Evolutionary conservation across 2,329 filamentous ascomycete genomes (phyloP), one percentile per base, ranked within the genome.

Genomic region (Dactylellina drechsleri): DNA sequence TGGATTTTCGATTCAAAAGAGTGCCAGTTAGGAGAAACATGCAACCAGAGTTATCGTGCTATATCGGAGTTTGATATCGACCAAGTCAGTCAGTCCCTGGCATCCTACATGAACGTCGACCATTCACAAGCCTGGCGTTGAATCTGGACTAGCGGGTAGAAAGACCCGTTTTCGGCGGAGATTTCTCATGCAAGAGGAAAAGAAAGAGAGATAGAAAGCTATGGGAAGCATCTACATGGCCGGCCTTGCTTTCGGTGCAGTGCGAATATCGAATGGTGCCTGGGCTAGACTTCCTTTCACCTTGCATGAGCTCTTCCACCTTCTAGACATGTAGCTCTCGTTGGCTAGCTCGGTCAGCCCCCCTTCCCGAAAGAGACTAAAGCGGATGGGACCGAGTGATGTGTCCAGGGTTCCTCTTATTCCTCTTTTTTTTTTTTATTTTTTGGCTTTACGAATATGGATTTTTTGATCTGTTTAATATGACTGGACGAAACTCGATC

Each of bases 211-310:
- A 18, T 6, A 8, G 5, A 18, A 47, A 47, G 43, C 5, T 12
- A 36, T 36, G 2, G 31, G 31, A 36, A 47, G 16, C 43, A 47
- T 47, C 43, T 47, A 47, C 43, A 18, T 2, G 43, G 15, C 43
- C 16, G 43, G 43, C 13, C 15, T 36, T 36, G 31, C 31, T 36
- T 36, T 36, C 31, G 31, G 16, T 45, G 28, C 43, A 52, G 49
- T 50, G 43, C 45, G 40, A n/a, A 60, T 47, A 20, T 47, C 10
- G 41, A 60, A 23, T 47, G 36, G 52, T 57, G 53, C 53, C 53
- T 58, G 54, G 62, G 64, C 64, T 57, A 62, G 66, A 70, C 66
- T 57, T 70, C 66, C 66, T 70, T 70, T 70, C 66, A 70, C 66
- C 66, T 61, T 66, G 68, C 68, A 66, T 74, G 68, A 74, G 68